Percentiles rank a stretch among this genome's conserved stretches.
Conservation (phyloP, 148 eudicot genomes). For the Vaccinium darrowii region DNA sequence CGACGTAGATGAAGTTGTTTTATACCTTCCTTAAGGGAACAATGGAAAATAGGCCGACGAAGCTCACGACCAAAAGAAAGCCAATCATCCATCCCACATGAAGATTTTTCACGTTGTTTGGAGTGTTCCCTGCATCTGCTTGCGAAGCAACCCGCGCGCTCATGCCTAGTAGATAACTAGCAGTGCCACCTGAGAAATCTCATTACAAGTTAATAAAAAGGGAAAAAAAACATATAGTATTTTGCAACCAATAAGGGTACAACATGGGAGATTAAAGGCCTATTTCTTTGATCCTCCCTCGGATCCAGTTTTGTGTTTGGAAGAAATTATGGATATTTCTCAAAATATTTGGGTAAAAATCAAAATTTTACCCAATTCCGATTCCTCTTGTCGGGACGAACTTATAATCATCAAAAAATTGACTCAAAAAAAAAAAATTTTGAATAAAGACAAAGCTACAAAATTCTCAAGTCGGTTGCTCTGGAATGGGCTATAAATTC, state of each 20-base stretch:
- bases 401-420: too few relatives aligned
- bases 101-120: slow-evolving; percentile 29
- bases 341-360: too few relatives aligned
- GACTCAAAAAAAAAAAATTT: too few relatives aligned
- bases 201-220: too few relatives aligned
- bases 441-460: too few relatives aligned
- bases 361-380: too few relatives aligned
- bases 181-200: slow-evolving; percentile 29
- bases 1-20: not conserved
- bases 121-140: slow-evolving; percentile 26
- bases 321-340: not conserved
- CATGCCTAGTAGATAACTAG: slow-evolving; percentile 41
- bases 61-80: slow-evolving; percentile 37
- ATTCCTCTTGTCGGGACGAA: too few relatives aligned
- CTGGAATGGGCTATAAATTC: too few relatives aligned
- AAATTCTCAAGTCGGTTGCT: too few relatives aligned
- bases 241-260: not conserved
- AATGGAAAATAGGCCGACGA: slow-evolving; percentile 37
- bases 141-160: slow-evolving; percentile 25
- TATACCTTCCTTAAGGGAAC: slow-evolving; percentile 36
- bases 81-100: slow-evolving; percentile 29
- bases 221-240: not conserved
- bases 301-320: not conserved
- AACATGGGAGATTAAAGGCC: not conserved
- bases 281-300: not conserved